These are phyloP conservation scores for Spatholobus suberectus DNA, from an alignment of 306 rosid genomes.

Conservation along the genomic window DNA sequence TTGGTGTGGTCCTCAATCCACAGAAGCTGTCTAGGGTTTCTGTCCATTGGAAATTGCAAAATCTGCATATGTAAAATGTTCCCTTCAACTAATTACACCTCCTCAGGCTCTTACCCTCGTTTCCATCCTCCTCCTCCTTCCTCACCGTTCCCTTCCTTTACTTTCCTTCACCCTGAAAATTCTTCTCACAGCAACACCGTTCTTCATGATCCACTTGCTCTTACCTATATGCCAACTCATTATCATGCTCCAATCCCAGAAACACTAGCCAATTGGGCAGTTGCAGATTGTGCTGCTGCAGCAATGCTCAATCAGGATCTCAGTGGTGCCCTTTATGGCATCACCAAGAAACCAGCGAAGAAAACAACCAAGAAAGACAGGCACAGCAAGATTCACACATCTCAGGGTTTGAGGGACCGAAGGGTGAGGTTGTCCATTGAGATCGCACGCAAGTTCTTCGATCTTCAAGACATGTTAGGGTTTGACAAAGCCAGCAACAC, in stretches of 20 bases:
- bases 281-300: slow-evolving; percentile 34
- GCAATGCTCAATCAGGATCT: slow-evolving; percentile 43
- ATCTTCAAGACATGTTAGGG: slow-evolving; percentile 94
- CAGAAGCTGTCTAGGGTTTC: slow-evolving; percentile 39
- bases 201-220: slow-evolving; percentile 44
- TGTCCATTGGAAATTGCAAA: slow-evolving; percentile 16
- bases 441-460: slow-evolving; percentile 81
- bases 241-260: slow-evolving; percentile 45
- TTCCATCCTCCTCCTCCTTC: slow-evolving; percentile 54
- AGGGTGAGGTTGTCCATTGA: slow-evolving; percentile 82
- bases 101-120: slow-evolving; percentile 57
- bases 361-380: slow-evolving; percentile 68
- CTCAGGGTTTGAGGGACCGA: slow-evolving; percentile 85
- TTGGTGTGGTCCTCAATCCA: slow-evolving; percentile 37
- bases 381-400: slow-evolving; percentile 91
- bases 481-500: slow-evolving; percentile 92
- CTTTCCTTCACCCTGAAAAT: slow-evolving; percentile 41
- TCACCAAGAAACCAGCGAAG: slow-evolving; percentile 15
- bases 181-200: slow-evolving; percentile 38
- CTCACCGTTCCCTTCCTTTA: slow-evolving; percentile 44
- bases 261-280: slow-evolving; percentile 43
- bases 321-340: neutral
- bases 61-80: slow-evolving; percentile 53
- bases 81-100: slow-evolving; percentile 48
- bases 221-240: slow-evolving; percentile 43